Percentiles rank a stretch among this genome's conserved stretches.
phyloP scores from a whole-genome alignment of 2,329 filamentous ascomycete genomes.

The Sclerotinia subarctica region DNA sequence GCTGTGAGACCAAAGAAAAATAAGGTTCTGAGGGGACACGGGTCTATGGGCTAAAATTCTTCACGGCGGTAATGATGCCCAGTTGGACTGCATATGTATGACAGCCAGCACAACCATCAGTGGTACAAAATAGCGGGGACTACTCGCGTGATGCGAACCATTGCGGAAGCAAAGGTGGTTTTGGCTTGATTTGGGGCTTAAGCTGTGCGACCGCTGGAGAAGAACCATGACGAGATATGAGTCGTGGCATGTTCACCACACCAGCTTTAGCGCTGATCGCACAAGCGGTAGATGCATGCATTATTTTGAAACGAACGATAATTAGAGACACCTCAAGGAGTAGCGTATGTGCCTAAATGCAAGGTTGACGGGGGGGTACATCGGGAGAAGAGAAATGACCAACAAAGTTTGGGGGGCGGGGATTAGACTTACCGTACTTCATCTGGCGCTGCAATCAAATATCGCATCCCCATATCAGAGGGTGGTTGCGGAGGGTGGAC shows the following conservation, averaged over 20 bases:
- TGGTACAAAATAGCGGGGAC: conserved; percentile 31
- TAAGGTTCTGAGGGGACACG: conserved; percentile 31
- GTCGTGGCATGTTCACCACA: conserved; percentile 34
- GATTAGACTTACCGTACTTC: conserved; percentile 39
- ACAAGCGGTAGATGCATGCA: conserved; percentile 25
- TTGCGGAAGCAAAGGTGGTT: conserved; percentile 28
- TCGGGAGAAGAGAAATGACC: conserved; percentile 30
- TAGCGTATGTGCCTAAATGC: conserved; percentile 34
- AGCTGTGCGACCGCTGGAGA: conserved; percentile 33
- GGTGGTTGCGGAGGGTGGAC: conserved; percentile 31
- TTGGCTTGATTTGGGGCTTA: conserved; percentile 34
- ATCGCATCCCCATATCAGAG: conserved; percentile 40
- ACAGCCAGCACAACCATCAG: conserved; percentile 35
- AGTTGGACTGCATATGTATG: conserved; percentile 34
- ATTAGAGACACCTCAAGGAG: conserved; percentile 20
- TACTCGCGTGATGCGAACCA: conserved; percentile 36
- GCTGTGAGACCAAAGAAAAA: conserved; percentile 32
- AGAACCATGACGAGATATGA: conserved; percentile 28
- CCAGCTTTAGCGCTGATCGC: conserved; percentile 25
- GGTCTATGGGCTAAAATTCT: conserved; percentile 22
- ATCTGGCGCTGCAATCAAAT: conserved; percentile 38
- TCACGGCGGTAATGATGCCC: conserved; percentile 29
- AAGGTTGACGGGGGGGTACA: conserved; percentile 26
- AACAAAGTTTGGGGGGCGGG: conserved; percentile 25
- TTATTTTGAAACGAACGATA: conserved; percentile 23